Percentiles rank a stretch among this genome's conserved stretches.
Conservation (phyloP, 1,139 yeast species). For the Tardiomyces depauwii region DNA sequence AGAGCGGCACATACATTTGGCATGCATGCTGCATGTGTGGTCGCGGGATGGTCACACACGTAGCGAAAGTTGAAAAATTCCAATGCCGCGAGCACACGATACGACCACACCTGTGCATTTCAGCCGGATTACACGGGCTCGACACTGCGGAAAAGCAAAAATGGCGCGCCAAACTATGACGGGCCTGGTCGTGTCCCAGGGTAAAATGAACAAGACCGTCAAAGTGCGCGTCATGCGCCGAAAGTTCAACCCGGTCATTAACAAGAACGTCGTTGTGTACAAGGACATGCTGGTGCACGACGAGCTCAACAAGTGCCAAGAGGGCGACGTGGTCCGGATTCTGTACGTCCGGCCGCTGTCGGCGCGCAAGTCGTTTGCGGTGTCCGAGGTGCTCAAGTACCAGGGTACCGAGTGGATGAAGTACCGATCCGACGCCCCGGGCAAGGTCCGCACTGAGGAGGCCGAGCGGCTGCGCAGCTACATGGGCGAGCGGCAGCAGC, state of each 20-base stretch:
- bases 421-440: slow-evolving; percentile 65
- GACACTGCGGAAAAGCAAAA: too few relatives aligned
- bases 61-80: too few relatives aligned
- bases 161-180: slow-evolving; percentile 89
- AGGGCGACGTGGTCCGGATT: slow-evolving; percentile 91
- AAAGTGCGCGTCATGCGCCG: slow-evolving; percentile 70
- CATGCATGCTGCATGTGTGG: too few relatives aligned
- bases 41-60: too few relatives aligned
- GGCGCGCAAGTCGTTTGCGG: slow-evolving; percentile 76
- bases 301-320: slow-evolving; percentile 82
- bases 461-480: slow-evolving; percentile 34
- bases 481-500: slow-evolving; percentile 23
- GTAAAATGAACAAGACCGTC: slow-evolving; percentile 91
- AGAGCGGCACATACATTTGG: too few relatives aligned
- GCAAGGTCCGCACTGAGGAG: slow-evolving; percentile 53
- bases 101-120: too few relatives aligned
- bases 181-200: slow-evolving; percentile 91
- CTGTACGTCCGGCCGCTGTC: slow-evolving; percentile 84
- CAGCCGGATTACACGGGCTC: too few relatives aligned
- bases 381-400: slow-evolving; percentile 82
- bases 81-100: too few relatives aligned
- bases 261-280: slow-evolving; percentile 59
- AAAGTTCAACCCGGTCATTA: slow-evolving; percentile 51
- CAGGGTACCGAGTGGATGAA: slow-evolving; percentile 86
- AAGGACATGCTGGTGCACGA: slow-evolving; percentile 89